A percentile compares a stretch with the other conserved stretches of the same genome.
These are phyloP conservation scores for Aspergillus luchuensis DNA, from an alignment of 2,329 filamentous ascomycete species.

Conservation along the genomic window DNA sequence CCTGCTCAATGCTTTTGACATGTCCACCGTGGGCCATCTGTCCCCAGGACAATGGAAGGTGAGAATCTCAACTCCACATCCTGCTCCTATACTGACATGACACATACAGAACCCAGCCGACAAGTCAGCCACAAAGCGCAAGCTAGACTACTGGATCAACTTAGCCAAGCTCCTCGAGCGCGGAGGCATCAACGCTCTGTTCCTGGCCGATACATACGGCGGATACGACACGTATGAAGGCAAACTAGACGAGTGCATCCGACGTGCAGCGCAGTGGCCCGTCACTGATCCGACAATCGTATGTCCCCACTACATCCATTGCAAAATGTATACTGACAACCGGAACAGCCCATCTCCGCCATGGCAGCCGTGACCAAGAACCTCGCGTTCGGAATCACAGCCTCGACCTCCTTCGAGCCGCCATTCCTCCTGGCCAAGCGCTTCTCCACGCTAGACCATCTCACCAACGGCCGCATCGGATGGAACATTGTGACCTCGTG, in stretches of 20 bases:
- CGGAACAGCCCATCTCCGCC: constrained; percentile 58
- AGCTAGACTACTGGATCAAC: constrained; percentile 64
- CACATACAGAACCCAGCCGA: constrained; percentile 59
- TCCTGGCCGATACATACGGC: constrained; percentile 67
- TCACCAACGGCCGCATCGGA: constrained; percentile 62
- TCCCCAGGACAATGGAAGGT: constrained; percentile 70
- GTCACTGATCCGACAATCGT: constrained; percentile 66
- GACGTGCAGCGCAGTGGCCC: constrained; percentile 65
- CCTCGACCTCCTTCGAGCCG: constrained; percentile 64
- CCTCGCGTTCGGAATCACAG: constrained; percentile 63
- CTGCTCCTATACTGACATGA: neutral
- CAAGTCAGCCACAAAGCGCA: constrained; percentile 62
- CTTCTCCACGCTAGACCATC: constrained; percentile 64
- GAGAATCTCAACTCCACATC: constrained; percentile 7
- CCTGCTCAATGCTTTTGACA: constrained; percentile 66
- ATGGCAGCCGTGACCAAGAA: constrained; percentile 70
- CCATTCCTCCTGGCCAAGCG: constrained; percentile 64
- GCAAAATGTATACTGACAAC: neutral
- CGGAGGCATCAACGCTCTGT: constrained; percentile 65
- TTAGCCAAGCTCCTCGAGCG: constrained; percentile 64
- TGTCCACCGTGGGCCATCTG: constrained; percentile 66
- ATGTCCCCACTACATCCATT: constrained; percentile 25
- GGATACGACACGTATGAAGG: constrained; percentile 65
- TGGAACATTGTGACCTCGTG: constrained; percentile 70
- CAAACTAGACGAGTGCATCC: constrained; percentile 62